Base-by-base conservation (phyloP, 2,329 filamentous ascomycete species). In the Penicillium sclerotigenum region DNA sequence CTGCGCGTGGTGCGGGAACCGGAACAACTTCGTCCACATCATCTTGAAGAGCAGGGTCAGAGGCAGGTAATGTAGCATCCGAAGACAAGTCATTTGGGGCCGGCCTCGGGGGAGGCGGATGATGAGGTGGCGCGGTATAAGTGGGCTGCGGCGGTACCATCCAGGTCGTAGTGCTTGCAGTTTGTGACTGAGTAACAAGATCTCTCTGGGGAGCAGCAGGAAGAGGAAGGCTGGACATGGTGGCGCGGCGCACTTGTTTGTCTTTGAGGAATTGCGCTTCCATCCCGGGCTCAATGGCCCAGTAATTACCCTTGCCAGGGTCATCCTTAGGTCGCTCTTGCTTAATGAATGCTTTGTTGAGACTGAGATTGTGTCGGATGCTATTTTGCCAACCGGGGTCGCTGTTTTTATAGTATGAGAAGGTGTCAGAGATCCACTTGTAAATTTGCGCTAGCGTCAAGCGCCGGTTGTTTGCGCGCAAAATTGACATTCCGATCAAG, bases 351-450 rank as follows among this genome's bases (percentile, higher is more conserved):
- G 90, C 90, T 77, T 97, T 97, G 81, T 97, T 96, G 42, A 99
- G 81, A 70, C 92, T 97, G 33, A 99, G 85, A 66, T 99, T 99
- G 75, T 99, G 94, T 33, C 94, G 89, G 72, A 99, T 99, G 78
- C 94, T 97, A 75, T 99, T 99, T 75, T 97, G 93, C 94, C 94
- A 99, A 60, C 94, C 93, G 11, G 89, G 86, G 67, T 97, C 91
- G 54, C 87, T 84, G 41, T 86, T 83, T 64, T 84, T 87, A 78
- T 97, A 99, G 75, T 93, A 97, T 5, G 84, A 87, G 72, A 89
- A 97, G 18, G 88, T 92, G 71, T 95, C 90, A n/a, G 91, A 95
- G 67, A 99, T 97, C 93, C 94, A 99, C 71, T 96, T 96, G 82
- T 97, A 99, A 65, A 99, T 99, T 73, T 97, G 91, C 26, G 91